Conservation (phyloP, 306 rosid species). For the Trichosanthes cucumerina region DNA sequence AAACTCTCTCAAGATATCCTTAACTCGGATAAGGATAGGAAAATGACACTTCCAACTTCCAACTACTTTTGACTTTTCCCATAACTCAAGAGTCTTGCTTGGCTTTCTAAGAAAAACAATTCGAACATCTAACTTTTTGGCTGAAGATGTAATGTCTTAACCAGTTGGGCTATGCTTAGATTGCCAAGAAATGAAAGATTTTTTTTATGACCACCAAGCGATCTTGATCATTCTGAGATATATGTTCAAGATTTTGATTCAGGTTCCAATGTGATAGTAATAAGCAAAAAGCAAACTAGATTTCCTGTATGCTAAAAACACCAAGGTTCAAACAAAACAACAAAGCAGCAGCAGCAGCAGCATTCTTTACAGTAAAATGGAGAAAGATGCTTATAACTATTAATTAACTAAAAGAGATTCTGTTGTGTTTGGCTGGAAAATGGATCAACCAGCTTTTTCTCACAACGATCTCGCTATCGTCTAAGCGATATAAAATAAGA, state of each 20-base stretch:
- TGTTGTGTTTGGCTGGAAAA: conserved; percentile 31
- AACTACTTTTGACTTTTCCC: not conserved
- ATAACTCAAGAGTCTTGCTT: not conserved
- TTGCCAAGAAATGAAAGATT: not conserved
- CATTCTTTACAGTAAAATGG: conserved; percentile 24
- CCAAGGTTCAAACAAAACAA: conserved; percentile 11
- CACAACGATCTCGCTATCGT: conserved; percentile 13
- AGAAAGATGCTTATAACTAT: conserved; percentile 22
- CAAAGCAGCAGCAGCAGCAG: conserved; percentile 1
- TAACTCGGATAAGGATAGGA: not conserved
- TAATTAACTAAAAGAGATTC: conserved; percentile 19
- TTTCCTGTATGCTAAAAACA: conserved; percentile 17
- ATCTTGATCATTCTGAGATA: not conserved
- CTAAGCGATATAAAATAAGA: not conserved
- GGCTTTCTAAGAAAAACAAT: not conserved
- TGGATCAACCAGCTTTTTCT: conserved; percentile 24
- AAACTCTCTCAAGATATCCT: not conserved
- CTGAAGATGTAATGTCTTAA: too few relatives aligned
- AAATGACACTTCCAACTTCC: not conserved
- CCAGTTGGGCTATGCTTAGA: not conserved
- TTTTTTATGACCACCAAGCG: not conserved
- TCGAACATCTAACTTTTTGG: too few relatives aligned
- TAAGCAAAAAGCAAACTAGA: not conserved
- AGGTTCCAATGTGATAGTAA: not conserved
- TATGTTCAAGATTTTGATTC: not conserved